Percentiles rank a stretch among this genome's conserved stretches.
phyloP scores from a whole-genome alignment of 2,329 filamentous ascomycete genomes.

The Chrysosphaeria jannelii region DNA sequence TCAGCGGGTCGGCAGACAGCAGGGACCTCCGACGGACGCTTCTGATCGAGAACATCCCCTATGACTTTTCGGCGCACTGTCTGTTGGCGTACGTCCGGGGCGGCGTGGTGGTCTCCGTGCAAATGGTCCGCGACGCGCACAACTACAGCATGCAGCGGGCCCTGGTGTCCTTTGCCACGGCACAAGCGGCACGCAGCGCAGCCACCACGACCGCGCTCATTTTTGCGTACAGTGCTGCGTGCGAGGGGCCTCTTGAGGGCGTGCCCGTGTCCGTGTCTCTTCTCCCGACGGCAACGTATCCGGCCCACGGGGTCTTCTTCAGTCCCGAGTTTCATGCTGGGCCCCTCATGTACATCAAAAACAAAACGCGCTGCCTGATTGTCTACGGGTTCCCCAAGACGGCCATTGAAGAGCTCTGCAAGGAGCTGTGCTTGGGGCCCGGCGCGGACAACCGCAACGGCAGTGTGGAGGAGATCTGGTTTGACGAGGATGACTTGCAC shows the following conservation, averaged over 20 bases:
- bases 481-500: slow-evolving; percentile 1
- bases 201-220: background rate
- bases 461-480: slow-evolving; percentile 4
- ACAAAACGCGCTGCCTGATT: slow-evolving; percentile 2
- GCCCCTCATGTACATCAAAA: background rate
- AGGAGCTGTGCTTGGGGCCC: slow-evolving; percentile 2
- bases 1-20: background rate
- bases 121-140: slow-evolving; percentile 1
- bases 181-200: slow-evolving; percentile 1
- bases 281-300: slow-evolving; percentile 3
- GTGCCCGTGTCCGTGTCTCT: background rate
- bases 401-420: slow-evolving; percentile 3
- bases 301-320: slow-evolving; percentile 1
- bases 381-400: slow-evolving; percentile 3
- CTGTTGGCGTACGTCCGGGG: slow-evolving; percentile 3
- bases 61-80: slow-evolving; percentile 2
- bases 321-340: background rate
- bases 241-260: background rate
- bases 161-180: slow-evolving; percentile 3
- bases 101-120: slow-evolving; percentile 2
- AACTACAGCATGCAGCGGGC: slow-evolving; percentile 1
- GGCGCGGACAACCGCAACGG: background rate
- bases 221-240: background rate
- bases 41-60: slow-evolving; percentile 3
- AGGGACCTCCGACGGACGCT: slow-evolving; percentile 2